These are phyloP conservation scores for Anisodus tanguticus DNA, from an alignment of 257 asterid genomes.

Conservation along the genomic window DNA sequence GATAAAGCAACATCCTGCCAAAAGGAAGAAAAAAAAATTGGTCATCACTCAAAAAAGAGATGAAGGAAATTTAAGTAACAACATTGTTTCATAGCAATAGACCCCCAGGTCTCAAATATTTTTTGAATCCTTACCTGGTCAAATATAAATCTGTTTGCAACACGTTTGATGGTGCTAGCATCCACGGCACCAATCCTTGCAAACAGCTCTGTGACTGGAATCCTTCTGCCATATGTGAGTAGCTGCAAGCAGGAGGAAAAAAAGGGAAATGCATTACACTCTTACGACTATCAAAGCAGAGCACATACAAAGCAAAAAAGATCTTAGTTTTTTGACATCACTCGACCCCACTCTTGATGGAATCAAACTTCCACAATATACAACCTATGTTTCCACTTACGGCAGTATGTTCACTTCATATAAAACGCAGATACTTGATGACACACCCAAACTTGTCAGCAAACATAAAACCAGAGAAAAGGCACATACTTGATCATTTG, in stretches of 20 bases:
- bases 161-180: slow-evolving; percentile 82
- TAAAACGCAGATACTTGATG: slow-evolving; percentile 12
- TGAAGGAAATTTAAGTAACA: not conserved
- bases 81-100: not conserved
- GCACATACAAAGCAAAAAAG: not conserved
- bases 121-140: slow-evolving; percentile 60
- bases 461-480: slow-evolving; percentile 8
- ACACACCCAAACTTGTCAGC: not conserved
- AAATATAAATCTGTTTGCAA: slow-evolving; percentile 79
- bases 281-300: not conserved
- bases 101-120: not conserved
- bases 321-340: not conserved
- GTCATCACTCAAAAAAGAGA: not conserved
- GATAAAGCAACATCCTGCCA: slow-evolving; percentile 82
- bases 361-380: not conserved
- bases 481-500: not conserved
- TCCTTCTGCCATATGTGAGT: slow-evolving; percentile 93
- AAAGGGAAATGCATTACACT: not conserved
- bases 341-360: not conserved
- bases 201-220: slow-evolving; percentile 83
- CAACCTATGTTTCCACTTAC: not conserved
- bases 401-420: not conserved
- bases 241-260: slow-evolving; percentile 57
- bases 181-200: slow-evolving; percentile 93
- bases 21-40: not conserved